phyloP scores from a whole-genome alignment of 2,329 filamentous ascomycete genomes.

The Epichloe elymi region DNA sequence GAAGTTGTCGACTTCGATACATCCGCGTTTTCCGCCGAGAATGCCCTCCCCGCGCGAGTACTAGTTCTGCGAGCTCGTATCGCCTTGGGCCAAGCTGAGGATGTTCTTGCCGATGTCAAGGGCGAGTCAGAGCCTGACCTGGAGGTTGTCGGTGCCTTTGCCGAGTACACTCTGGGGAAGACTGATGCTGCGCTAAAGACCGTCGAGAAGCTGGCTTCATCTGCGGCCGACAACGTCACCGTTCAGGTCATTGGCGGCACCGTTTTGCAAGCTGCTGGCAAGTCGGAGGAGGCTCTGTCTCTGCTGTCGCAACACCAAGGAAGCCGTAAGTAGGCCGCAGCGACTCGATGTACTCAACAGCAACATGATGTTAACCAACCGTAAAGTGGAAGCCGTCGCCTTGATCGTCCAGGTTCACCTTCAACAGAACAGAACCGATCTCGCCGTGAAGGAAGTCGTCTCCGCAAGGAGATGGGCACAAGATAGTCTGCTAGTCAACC shows the following conservation, averaged over 20 bases:
- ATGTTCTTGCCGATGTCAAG: constrained; percentile 57
- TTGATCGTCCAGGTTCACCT: constrained; percentile 88
- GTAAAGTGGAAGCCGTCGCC: constrained; percentile 60
- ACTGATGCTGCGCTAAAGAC: constrained; percentile 47
- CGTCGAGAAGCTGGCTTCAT: constrained; percentile 54
- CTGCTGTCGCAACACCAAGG: constrained; percentile 75
- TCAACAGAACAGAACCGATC: constrained; percentile 78
- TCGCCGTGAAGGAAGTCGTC: constrained; percentile 79
- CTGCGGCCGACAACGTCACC: constrained; percentile 56
- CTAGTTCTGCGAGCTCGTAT: constrained; percentile 73
- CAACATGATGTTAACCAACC: constrained; percentile 11
- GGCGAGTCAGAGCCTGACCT: constrained; percentile 59
- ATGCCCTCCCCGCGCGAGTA: constrained; percentile 62
- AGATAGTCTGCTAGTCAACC: constrained; percentile 82
- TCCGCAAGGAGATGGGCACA: constrained; percentile 88
- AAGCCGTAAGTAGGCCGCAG: constrained; percentile 47
- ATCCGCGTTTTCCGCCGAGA: constrained; percentile 63
- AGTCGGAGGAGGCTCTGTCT: constrained; percentile 73
- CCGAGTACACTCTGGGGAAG: constrained; percentile 49
- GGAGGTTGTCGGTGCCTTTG: constrained; percentile 62
- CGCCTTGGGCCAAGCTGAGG: constrained; percentile 63
- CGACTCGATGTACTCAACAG: neutral
- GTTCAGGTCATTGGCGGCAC: constrained; percentile 78
- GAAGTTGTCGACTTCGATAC: constrained; percentile 78
- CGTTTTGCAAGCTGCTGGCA: constrained; percentile 65